A percentile compares a stretch with the other conserved stretches of the same genome.
Evolutionary conservation across 441 rosid species (phyloP).

Genomic region (Pelargonium cotyledonis): DNA sequence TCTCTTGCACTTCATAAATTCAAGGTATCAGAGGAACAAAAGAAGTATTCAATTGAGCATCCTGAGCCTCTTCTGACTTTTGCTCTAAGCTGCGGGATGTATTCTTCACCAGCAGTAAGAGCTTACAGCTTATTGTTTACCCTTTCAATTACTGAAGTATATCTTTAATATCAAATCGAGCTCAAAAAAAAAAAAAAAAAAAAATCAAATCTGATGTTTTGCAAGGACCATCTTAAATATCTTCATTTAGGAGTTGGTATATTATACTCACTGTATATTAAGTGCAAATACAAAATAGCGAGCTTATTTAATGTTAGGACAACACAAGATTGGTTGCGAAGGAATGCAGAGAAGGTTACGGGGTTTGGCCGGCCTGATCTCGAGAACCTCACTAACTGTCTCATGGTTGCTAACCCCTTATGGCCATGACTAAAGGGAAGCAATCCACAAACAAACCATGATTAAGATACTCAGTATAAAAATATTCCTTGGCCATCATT

Average conservation of each 20-base stretch:
- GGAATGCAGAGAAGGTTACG: no score
- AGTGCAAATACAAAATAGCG: background rate
- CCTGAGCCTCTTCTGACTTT: slow-evolving; percentile 59
- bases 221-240: background rate
- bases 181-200: no score
- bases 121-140: slow-evolving; percentile 3
- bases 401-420: no score
- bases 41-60: slow-evolving; percentile 46
- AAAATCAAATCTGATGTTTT: background rate
- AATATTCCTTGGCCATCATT: no score
- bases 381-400: no score
- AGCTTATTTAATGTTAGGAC: background rate
- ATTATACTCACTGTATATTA: background rate
- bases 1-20: slow-evolving; percentile 51
- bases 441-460: no score
- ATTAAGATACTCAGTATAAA: no score
- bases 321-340: no score
- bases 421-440: no score
- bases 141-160: background rate
- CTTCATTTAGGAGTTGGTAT: background rate
- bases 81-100: slow-evolving; percentile 56
- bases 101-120: slow-evolving; percentile 72
- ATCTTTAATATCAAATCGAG: background rate
- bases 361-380: no score
- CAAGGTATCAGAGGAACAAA: slow-evolving; percentile 41